Percentiles rank a stretch among this genome's conserved stretches.
phyloP scores from a whole-genome alignment of 257 asterid genomes.

The Plectranthus barbatus region DNA sequence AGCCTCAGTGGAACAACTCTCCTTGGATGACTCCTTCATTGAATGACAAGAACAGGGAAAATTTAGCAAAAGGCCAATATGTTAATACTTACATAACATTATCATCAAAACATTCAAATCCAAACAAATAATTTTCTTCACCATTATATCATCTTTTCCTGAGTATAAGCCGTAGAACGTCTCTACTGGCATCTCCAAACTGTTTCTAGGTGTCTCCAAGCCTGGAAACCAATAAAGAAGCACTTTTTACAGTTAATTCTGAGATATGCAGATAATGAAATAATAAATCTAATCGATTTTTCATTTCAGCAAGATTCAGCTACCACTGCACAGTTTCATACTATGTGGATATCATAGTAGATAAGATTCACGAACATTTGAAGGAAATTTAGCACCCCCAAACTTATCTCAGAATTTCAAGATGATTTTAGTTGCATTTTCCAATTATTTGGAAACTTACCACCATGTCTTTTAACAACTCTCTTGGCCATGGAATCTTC shows the following conservation, averaged over 20 bases:
- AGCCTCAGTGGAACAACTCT: conserved; percentile 44
- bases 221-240: conserved; percentile 30
- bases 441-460: conserved; percentile 27
- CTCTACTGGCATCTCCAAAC: conserved; percentile 53
- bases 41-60: conserved; percentile 30
- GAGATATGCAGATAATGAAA: neutral
- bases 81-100: neutral
- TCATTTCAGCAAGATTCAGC: too few species aligned
- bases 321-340: too few species aligned
- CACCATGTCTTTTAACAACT: conserved; percentile 34
- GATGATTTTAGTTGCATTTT: neutral
- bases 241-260: neutral
- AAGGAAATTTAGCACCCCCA: neutral
- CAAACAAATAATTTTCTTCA: conserved; percentile 15
- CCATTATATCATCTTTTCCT: conserved; percentile 41
- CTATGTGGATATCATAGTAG: neutral
- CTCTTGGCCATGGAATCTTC: conserved; percentile 39
- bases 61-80: conserved; percentile 3
- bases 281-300: too few species aligned
- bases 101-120: neutral
- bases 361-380: neutral
- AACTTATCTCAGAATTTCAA: neutral
- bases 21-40: conserved; percentile 32
- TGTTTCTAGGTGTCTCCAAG: conserved; percentile 67
- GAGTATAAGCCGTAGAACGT: conserved; percentile 30